Evolutionary conservation across 352 stramenopile genomes (phyloP), one percentile per base, ranked within the genome.

Genomic region (Pythium coloratum): DNA sequence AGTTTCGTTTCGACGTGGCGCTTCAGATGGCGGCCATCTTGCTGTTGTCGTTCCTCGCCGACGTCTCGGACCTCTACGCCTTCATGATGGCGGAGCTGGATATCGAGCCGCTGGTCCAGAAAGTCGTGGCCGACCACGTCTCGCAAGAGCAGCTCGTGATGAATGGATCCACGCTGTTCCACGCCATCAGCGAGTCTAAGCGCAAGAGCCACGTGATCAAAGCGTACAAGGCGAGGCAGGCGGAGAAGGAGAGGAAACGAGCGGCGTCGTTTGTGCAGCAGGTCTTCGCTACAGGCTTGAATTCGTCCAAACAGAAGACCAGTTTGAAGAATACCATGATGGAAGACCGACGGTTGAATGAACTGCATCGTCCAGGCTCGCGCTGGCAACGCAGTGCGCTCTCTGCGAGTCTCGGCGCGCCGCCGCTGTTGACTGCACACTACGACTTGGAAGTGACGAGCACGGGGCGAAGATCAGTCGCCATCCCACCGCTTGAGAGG

Each of bases 1-100:
- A 92, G 56, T 92, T 89, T 62, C 80, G 81, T 6, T 92, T 92
- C 62, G 58, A 89, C 59, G 70, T 70, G 6, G 66, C 42, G 8
- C 65, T 92, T 28, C 83, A 91, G 76, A 67, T 78, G 10, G 75
- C 71, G 8, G 75, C 69, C 8, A 62, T 87, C 56, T 73, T 60
- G 28, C 76, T 90, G 54, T 69, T 91, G n/a, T 72, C 75, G 33
- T 69, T 72, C 2, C 9, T 91, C 6, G 67, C 69, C 1, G 72
- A 84, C 6, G 71, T 80, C 55, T 90, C 81, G 0, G 58, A 72
- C 13, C 53, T 88, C 14, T 81, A 86, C 54, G 83, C 83, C 7
- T 89, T 80, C 47, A 78, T 78, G 70, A 86, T 91, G 81, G 75
- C 65, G 16, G 77, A 88, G 71, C 49, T 75, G 16, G 70, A 78